Evolutionary conservation across 768 basidiomycete genomes (phyloP).

Genomic region (Fomitopsis pulvina): DNA sequence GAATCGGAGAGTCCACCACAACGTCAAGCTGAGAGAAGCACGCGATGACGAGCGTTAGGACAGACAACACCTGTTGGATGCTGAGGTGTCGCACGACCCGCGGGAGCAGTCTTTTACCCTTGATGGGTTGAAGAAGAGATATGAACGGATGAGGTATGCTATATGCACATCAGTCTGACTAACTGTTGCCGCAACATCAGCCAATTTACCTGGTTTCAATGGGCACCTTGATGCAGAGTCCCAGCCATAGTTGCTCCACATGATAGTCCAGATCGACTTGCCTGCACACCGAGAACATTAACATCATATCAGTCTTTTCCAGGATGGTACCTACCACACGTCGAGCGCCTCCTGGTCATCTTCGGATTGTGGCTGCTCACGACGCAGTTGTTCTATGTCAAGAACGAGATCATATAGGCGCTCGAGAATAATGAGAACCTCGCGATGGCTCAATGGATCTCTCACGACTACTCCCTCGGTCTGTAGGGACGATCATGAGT

Average conservation of each 20-base stretch:
- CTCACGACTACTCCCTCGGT: conserved; percentile 54
- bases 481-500: conserved; percentile 25
- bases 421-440: conserved; percentile 77
- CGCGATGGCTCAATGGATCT: conserved; percentile 73
- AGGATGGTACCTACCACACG: conserved; percentile 36
- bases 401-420: conserved; percentile 79
- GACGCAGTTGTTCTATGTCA: conserved; percentile 76
- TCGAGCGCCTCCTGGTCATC: conserved; percentile 34
- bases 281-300: conserved; percentile 31
- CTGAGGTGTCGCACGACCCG: conserved; percentile 82
- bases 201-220: conserved; percentile 78
- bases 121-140: conserved; percentile 78
- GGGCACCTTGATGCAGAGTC: conserved; percentile 80
- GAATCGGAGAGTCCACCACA: conserved; percentile 65
- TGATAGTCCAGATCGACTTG: conserved; percentile 47
- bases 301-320: not conserved
- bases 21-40: conserved; percentile 95
- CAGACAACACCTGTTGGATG: conserved; percentile 72
- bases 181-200: no score
- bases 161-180: not conserved
- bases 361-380: conserved; percentile 68
- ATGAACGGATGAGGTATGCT: conserved; percentile 97
- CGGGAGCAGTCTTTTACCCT: conserved; percentile 90
- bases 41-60: conserved; percentile 87
- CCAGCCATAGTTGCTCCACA: conserved; percentile 73